These are phyloP conservation scores for Fomes fomentarius DNA, from an alignment of 1,284 basidiomycete genomes.

Conservation along the genomic window DNA sequence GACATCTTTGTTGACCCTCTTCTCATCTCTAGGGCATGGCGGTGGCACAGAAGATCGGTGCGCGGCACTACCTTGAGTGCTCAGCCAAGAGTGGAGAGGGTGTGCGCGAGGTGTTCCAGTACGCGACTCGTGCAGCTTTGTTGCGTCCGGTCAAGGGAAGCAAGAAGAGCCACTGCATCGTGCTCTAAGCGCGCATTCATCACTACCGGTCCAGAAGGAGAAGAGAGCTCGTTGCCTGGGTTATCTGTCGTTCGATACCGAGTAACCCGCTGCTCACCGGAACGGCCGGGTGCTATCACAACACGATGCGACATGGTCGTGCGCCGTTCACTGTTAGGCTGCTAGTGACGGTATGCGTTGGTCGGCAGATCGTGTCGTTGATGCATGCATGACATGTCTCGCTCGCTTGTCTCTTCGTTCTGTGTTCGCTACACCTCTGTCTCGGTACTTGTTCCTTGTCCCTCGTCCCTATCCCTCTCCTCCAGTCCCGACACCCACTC, in stretches of 20 bases:
- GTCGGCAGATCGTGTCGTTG: background rate
- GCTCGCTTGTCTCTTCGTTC: conserved; percentile 6
- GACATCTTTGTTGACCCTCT: background rate
- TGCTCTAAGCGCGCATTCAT: conserved; percentile 45
- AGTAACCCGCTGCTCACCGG: background rate
- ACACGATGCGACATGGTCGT: background rate
- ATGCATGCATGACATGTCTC: background rate
- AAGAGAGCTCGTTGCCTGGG: background rate
- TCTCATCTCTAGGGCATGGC: conserved; percentile 57
- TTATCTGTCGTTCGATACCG: background rate
- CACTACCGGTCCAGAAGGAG: conserved; percentile 8
- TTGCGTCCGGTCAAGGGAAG: conserved; percentile 42
- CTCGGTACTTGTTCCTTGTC: no score
- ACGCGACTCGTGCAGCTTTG: conserved; percentile 69
- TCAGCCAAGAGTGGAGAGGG: conserved; percentile 74
- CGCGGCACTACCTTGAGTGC: conserved; percentile 76
- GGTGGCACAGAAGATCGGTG: conserved; percentile 76
- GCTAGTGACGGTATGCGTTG: background rate
- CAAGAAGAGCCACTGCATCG: conserved; percentile 50
- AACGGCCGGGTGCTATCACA: background rate
- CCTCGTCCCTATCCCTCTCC: background rate
- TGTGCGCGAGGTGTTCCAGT: conserved; percentile 79
- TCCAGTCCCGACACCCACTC: conserved; percentile 13
- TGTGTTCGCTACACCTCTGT: background rate
- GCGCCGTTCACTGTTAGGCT: background rate